Percentiles rank a stretch among this genome's conserved stretches.
Evolutionary conservation across 2,329 filamentous ascomycete species (phyloP).

Genomic region (Curvularia spicifera): DNA sequence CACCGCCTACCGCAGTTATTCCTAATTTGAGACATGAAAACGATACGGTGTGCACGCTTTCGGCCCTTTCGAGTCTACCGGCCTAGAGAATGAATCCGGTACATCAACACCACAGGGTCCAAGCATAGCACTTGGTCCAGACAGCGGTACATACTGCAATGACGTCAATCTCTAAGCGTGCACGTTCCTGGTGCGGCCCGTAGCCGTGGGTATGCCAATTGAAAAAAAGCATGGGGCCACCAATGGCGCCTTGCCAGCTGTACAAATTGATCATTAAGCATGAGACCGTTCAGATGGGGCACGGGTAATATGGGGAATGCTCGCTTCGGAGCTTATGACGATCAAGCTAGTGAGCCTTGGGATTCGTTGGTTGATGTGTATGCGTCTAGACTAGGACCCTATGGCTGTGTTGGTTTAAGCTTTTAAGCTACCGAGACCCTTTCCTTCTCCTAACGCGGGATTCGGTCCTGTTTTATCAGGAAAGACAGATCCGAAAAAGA

Average conservation of each 20-base stretch:
- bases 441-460: conserved; percentile 27
- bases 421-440: conserved; percentile 12
- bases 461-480: conserved; percentile 16
- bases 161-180: conserved; percentile 36
- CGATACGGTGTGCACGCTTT: conserved; percentile 10
- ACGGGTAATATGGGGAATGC: conserved; percentile 20
- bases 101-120: conserved; percentile 15
- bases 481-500: conserved; percentile 18
- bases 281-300: conserved; percentile 24
- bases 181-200: conserved; percentile 36
- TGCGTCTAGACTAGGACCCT: conserved; percentile 20
- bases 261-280: conserved; percentile 44
- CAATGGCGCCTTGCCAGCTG: conserved; percentile 48
- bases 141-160: conserved; percentile 18
- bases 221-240: conserved; percentile 26
- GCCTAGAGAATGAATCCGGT: conserved; percentile 23
- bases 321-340: conserved; percentile 22
- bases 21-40: conserved; percentile 11
- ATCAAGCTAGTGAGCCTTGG: conserved; percentile 26
- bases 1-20: neutral
- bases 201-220: conserved; percentile 34
- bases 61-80: conserved; percentile 9
- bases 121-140: conserved; percentile 16
- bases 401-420: conserved; percentile 9
- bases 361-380: conserved; percentile 21